Evolutionary conservation across 1,284 basidiomycete genomes (phyloP), one percentile per base, ranked within the genome.

Genomic region (Gomphus bonarii): DNA sequence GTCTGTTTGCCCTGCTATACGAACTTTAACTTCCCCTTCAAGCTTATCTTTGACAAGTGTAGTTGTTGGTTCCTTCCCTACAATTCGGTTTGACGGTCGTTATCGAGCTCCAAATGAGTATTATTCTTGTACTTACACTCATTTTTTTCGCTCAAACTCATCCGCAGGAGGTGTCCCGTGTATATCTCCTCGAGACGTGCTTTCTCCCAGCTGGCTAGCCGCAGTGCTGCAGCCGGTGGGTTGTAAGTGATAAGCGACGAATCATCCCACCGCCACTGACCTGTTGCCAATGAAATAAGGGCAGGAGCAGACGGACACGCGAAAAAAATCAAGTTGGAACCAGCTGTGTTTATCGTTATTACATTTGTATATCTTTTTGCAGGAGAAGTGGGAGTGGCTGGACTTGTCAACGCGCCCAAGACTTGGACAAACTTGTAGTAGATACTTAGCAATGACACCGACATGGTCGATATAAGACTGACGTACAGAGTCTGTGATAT

Each of bases 151-250:
- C 72, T 74, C 20, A 86, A 66, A 36, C 81, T 82, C 69, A 90
- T 87, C 52, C 91, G 80, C 62, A 95, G 81, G 48, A 98, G 74
- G 72, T 97, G 91, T 1, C 94, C 95, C 0, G 95, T 98, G 70
- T 99, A 99, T 59, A 99, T 93, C 71, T 98, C 95, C 69, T 97
- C 94, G 22, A 98, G 77, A 28, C 95, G 83, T 1, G 91, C 89
- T 64, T 97, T 93, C 70, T 99, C 95, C 93, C 95, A 99, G 53
- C 90, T 82, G 8, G 90, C 84, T 7, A 99, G 79, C 16, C 97
- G 85, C 40, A 99, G 78, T 6, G 93, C 93, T 58, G n/a, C 25
- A 53, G 36, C 16, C 12, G 10, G 10, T 8, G 16, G 14, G 18
- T n/a, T 30, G 16, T 48, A 30, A 47, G 46, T 47, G 20, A 47